Evolutionary conservation across 495 filamentous ascomycete genomes (phyloP).

Genomic region (Sporormia fimetaria): DNA sequence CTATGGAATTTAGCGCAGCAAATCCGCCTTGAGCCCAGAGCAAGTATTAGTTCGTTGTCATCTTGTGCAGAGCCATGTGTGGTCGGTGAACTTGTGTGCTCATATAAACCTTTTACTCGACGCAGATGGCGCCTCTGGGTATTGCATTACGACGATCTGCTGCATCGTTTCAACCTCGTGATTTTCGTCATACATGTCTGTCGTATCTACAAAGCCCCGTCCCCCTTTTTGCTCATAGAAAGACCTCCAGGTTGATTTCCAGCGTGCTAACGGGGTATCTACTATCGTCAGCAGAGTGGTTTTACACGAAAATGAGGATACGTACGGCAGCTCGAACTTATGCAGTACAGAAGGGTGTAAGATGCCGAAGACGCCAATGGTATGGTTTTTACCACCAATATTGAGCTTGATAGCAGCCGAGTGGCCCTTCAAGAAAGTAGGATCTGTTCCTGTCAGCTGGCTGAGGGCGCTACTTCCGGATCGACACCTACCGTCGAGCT

Average conservation of each 20-base stretch:
- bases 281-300: constrained; percentile 5
- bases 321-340: constrained; percentile 79
- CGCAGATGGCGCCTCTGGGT: too few species aligned
- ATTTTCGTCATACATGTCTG: background rate
- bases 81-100: too few species aligned
- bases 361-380: constrained; percentile 84
- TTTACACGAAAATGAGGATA: background rate
- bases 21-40: too few species aligned
- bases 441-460: constrained; percentile 39
- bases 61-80: too few species aligned
- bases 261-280: constrained; percentile 88
- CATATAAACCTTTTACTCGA: too few species aligned
- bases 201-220: too few species aligned
- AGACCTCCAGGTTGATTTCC: constrained; percentile 90
- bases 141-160: too few species aligned
- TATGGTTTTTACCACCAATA: constrained; percentile 53
- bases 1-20: too few species aligned
- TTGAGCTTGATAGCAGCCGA: constrained; percentile 70
- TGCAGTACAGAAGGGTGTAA: constrained; percentile 85
- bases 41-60: too few species aligned
- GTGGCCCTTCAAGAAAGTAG: constrained; percentile 84
- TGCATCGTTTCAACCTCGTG: too few species aligned
- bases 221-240: constrained; percentile 58
- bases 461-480: background rate
- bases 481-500: constrained; percentile 55